Base-by-base conservation (phyloP, 2,329 filamentous ascomycete species). In the Cucurbitaria berberidis region DNA sequence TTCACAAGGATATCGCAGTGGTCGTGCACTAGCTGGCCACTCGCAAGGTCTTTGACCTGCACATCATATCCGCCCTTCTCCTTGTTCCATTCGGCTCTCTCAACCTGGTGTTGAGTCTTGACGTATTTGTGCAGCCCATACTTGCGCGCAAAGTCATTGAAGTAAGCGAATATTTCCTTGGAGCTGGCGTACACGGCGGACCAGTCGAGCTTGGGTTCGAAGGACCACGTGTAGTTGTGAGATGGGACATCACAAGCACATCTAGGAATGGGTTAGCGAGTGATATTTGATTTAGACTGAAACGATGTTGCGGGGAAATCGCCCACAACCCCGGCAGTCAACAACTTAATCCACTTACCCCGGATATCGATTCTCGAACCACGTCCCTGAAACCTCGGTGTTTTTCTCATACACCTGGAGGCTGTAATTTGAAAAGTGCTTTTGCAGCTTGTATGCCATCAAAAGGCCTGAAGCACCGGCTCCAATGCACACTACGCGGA, bases 211-310 rank as follows among this genome's bases (percentile, higher is more conserved):
- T 79, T 78, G 2, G 78, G 79, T 59, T 81, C 79, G 46, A 81
- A 83, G 7, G 75, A 77, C 70, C 74, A 82, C 0, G 77, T 80
- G 68, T 83, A 83, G 58, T 80, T 81, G 62, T 82, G 81, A 0
- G 80, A 75, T 1, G 80, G 81, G 0, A 83, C 76, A 48, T 84
- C 81, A 57, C 78, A 82, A 4, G 77, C 78, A 63, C 78, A 80
- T 48, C 69, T 71, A 43, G 26, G 47, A 48, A n/a, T 30, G 19
- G 43, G 24, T 67, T 52, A 65, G 60, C 51, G 35, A 47, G 21
- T 34, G 30, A 7, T 32, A 11, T 15, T 26, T 26, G 2, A 11
- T 10, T 7, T 4, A 39, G 11, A 22, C 21, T 39, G 10, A 13
- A 5, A 3, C 30, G 27, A 4, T n/a, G 13, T 10, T 5, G 15